phyloP scores from a whole-genome alignment of 768 basidiomycete genomes.

The Nidularia pulvinata region DNA sequence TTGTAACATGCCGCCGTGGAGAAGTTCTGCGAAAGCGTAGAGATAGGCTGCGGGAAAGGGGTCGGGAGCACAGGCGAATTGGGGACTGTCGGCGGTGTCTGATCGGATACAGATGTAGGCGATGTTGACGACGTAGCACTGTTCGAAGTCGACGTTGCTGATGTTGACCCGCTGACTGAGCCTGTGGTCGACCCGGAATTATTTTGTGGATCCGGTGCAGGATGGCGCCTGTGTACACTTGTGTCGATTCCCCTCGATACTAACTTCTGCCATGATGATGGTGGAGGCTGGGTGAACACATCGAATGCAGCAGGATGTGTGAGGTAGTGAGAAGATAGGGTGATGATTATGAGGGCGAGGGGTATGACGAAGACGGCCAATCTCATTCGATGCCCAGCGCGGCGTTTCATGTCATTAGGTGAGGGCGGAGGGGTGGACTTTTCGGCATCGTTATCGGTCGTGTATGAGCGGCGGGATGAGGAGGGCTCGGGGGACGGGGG shows the following conservation, averaged over 20 bases:
- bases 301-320: conserved; percentile 48
- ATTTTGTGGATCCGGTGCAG: conserved; percentile 14
- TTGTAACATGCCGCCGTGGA: conserved; percentile 60
- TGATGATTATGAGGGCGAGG: conserved; percentile 51
- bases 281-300: conserved; percentile 22
- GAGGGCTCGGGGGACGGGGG: conserved; percentile 35
- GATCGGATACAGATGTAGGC: conserved; percentile 12
- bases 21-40: conserved; percentile 66
- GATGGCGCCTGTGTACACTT: conserved; percentile 42
- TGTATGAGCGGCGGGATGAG: conserved; percentile 3
- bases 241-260: conserved; percentile 25
- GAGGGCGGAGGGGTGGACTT: background rate
- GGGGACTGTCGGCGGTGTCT: conserved; percentile 47
- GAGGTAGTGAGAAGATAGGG: conserved; percentile 48
- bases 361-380: conserved; percentile 61
- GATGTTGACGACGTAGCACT: conserved; percentile 15
- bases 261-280: conserved; percentile 25
- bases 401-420: conserved; percentile 30
- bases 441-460: background rate
- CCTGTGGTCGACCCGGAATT: background rate
- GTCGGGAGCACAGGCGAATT: conserved; percentile 48
- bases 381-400: conserved; percentile 38
- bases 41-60: conserved; percentile 80
- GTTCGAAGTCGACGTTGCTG: conserved; percentile 9
- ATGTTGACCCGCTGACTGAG: background rate